Conservation (phyloP, 495 filamentous ascomycete species). For the Pyrenula aspistea region DNA sequence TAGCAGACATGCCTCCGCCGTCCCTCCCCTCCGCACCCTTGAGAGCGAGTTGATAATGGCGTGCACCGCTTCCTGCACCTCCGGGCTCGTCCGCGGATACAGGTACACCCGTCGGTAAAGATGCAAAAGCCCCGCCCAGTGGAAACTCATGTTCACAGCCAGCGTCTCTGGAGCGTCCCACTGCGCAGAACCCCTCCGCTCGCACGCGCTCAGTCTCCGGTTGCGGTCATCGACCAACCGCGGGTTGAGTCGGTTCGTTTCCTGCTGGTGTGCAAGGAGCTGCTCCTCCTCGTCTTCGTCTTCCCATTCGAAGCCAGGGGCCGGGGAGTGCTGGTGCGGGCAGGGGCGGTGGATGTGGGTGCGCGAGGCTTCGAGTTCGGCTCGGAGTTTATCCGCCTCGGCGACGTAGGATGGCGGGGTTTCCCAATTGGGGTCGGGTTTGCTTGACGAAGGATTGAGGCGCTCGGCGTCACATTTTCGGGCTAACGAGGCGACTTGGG, state of each 20-base stretch:
- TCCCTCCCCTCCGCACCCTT: slow-evolving; percentile 52
- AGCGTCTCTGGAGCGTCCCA: slow-evolving; percentile 50
- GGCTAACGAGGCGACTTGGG: slow-evolving; percentile 61
- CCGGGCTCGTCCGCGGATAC: slow-evolving; percentile 35
- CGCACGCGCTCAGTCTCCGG: slow-evolving; percentile 1
- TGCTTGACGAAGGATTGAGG: slow-evolving; percentile 22
- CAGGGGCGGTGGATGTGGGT: background rate
- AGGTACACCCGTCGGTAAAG: slow-evolving; percentile 62
- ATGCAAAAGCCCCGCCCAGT: slow-evolving; percentile 69
- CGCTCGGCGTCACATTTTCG: slow-evolving; percentile 52
- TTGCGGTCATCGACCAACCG: background rate
- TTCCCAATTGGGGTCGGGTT: slow-evolving; percentile 42
- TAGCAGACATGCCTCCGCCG: slow-evolving; percentile 63
- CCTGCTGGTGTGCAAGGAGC: slow-evolving; percentile 7
- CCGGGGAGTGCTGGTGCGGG: background rate
- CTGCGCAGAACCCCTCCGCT: slow-evolving; percentile 23
- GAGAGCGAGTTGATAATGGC: slow-evolving; percentile 49
- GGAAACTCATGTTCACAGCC: slow-evolving; percentile 71
- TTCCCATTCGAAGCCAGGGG: slow-evolving; percentile 6
- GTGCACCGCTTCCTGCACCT: slow-evolving; percentile 52
- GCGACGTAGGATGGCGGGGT: slow-evolving; percentile 27
- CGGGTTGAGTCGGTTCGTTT: slow-evolving; percentile 18
- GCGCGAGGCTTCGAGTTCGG: background rate
- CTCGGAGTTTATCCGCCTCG: background rate
- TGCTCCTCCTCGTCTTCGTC: slow-evolving; percentile 25